Base-by-base conservation (phyloP, 1,284 basidiomycete genomes). In the Sutorius eximius region DNA sequence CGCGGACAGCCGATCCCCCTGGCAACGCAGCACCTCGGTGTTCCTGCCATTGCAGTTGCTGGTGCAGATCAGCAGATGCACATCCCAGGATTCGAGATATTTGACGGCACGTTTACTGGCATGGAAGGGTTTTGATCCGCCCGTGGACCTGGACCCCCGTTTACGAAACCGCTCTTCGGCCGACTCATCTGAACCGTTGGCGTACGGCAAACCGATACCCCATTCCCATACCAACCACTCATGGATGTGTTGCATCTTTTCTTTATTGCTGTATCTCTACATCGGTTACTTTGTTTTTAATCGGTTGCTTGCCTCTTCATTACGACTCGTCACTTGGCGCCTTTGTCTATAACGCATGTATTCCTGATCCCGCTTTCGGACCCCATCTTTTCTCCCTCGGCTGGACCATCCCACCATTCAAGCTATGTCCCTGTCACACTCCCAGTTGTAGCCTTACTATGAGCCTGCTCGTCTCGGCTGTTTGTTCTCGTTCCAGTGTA, bases 1-100 rank as follows among this genome's bases (percentile, higher is more conserved):
- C 52, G 16, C 16, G 53, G 45, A 3, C 27, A 53, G 18, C 41
- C 53, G 0, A 30, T 49, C 0, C 7, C 30, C 20, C 6, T 63
- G 24, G 22, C 42, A 1, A 56, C 52, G 2, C 61, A 63, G 8
- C 60, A 48, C 9, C 24, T 44, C 3, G 36, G 49, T 13, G 1
- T 40, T 1, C 46, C 48, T 20, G 16, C 43, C 2, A 52, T 61
- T 0, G 58, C 58, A 3, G 53, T 65, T 3, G 61, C 57, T 0
- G 61, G 59, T 3, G 24, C 33, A n/a, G 61, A 61, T 46, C 53
- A 49, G 4, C 51, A 43, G 45, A 41, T 55, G 24, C 38, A 60
- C n/a, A 3, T 49, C 1, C 9, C 56, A 3, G 60, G 41, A 0
- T 58, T 67, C 15, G 66, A 70, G n/a, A 62, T 61, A 22, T 65